Conservation (phyloP, 1,284 basidiomycete species). For the Acaromyces ingoldii region DNA sequence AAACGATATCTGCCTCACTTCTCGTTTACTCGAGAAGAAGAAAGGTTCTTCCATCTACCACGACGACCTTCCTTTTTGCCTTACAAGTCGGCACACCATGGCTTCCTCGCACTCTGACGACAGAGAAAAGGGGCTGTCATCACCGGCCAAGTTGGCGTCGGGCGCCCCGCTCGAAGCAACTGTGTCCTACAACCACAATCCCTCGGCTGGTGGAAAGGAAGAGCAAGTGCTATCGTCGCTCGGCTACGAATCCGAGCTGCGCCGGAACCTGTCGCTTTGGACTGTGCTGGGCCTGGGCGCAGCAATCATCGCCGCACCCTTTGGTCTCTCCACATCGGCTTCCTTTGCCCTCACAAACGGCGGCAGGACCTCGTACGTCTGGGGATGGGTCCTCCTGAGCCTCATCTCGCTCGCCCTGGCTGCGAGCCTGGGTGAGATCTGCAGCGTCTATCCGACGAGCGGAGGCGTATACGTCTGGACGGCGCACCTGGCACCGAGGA, state of each 20-base stretch:
- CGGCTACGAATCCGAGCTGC: conserved; percentile 55
- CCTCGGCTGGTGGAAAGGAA: no score
- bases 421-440: conserved; percentile 55
- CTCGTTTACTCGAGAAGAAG: no score
- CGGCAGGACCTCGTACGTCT: conserved; percentile 53
- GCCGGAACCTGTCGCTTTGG: conserved; percentile 54
- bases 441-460: conserved; percentile 54
- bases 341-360: conserved; percentile 55
- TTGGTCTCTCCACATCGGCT: conserved; percentile 53
- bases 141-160: no score
- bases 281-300: conserved; percentile 54
- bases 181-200: no score
- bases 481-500: conserved; percentile 53
- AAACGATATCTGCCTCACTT: no score
- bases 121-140: no score
- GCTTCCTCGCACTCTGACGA: no score
- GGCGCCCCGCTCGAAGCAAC: no score
- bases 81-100: no score
- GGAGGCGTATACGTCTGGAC: conserved; percentile 53
- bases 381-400: conserved; percentile 54
- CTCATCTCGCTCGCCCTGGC: conserved; percentile 55
- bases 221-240: conserved; percentile 21
- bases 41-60: no score
- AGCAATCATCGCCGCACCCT: conserved; percentile 54
- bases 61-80: no score